Conservation (phyloP, 1,284 basidiomycete genomes). For the Pascua sp. region DNA sequence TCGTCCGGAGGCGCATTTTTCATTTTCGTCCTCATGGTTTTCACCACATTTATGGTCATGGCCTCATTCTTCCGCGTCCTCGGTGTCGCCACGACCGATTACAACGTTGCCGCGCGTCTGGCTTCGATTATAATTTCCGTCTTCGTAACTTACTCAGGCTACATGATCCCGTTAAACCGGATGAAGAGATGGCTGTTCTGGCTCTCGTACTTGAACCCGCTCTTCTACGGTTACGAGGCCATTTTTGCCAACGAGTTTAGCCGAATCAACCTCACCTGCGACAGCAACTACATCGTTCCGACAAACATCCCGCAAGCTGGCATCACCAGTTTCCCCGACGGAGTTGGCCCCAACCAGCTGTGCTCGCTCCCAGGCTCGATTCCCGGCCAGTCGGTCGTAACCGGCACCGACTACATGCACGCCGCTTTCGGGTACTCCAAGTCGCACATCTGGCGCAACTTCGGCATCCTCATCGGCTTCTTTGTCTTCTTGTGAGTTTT, state of each 20-base stretch:
- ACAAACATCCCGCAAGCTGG: conserved; percentile 59
- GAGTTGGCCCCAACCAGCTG: conserved; percentile 49
- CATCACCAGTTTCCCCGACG: conserved; percentile 60
- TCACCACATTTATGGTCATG: conserved; percentile 52
- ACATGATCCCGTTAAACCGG: conserved; percentile 55
- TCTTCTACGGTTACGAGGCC: conserved; percentile 70
- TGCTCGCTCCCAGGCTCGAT: conserved; percentile 44
- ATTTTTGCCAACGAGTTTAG: conserved; percentile 73
- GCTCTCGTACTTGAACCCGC: conserved; percentile 59
- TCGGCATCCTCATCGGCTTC: conserved; percentile 55
- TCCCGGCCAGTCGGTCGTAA: conserved; percentile 37
- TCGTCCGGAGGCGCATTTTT: conserved; percentile 53
- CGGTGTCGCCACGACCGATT: conserved; percentile 51
- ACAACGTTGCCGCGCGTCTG: conserved; percentile 55
- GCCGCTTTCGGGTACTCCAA: conserved; percentile 43
- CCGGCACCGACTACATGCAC: conserved; percentile 48
- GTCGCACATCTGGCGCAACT: conserved; percentile 47
- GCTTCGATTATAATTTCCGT: conserved; percentile 53
- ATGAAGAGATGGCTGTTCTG: conserved; percentile 90
- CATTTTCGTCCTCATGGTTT: conserved; percentile 42
- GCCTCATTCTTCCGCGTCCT: conserved; percentile 49
- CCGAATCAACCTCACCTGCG: conserved; percentile 64
- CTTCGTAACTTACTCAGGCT: conserved; percentile 47
- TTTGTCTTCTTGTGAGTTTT: conserved; percentile 57
- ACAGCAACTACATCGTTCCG: conserved; percentile 66